These are phyloP conservation scores for Cyathus striatus DNA, from an alignment of 768 basidiomycete species.

Conservation along the genomic window DNA sequence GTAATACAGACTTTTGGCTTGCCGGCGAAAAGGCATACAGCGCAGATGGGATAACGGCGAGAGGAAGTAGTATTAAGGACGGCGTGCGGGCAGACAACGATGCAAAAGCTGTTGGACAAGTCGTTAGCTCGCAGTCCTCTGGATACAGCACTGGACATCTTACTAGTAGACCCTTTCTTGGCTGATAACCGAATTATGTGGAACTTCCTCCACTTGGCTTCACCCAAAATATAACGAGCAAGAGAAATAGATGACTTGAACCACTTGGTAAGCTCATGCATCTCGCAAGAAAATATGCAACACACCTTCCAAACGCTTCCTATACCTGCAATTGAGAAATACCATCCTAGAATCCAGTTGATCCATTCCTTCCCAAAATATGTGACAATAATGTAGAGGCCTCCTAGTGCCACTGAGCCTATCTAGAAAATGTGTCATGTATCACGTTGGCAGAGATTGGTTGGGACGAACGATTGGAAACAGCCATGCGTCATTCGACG, in stretches of 20 bases:
- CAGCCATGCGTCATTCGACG: constrained; percentile 66
- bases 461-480: constrained; percentile 61
- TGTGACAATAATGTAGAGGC: constrained; percentile 66
- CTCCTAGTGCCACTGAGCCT: constrained; percentile 65
- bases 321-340: constrained; percentile 62
- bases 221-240: constrained; percentile 42
- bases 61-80: constrained; percentile 47
- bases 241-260: constrained; percentile 48
- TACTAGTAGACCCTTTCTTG: constrained; percentile 45
- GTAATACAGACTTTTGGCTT: constrained; percentile 53
- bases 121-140: no score
- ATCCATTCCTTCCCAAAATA: constrained; percentile 80
- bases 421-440: constrained; percentile 36
- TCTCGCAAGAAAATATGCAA: no score
- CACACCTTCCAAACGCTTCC: constrained; percentile 68
- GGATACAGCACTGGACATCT: no score
- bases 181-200: constrained; percentile 38
- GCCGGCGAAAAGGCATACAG: constrained; percentile 48
- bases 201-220: constrained; percentile 52
- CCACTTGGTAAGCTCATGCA: no score
- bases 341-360: constrained; percentile 75
- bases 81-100: constrained; percentile 53
- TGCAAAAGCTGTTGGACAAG: constrained; percentile 22
- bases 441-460: background rate
- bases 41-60: constrained; percentile 60